phyloP scores from a whole-genome alignment of 108 stramenopile genomes.

The Conticribra weissflogii region DNA sequence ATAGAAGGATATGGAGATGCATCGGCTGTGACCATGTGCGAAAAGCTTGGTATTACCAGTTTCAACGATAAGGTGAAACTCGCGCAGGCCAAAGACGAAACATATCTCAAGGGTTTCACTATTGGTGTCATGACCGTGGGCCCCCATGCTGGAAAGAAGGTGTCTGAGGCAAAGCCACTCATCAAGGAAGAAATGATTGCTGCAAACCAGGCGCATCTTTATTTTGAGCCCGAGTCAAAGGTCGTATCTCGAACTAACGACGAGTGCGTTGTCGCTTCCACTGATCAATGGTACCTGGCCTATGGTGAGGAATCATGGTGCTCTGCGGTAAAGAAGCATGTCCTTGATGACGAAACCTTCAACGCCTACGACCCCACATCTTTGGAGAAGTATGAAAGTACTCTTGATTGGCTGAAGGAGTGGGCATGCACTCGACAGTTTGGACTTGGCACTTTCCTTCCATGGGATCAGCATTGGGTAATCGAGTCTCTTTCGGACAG shows the following conservation, averaged over 20 bases:
- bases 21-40: conserved; percentile 92
- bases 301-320: conserved; percentile 93
- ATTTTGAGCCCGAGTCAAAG: conserved; percentile 95
- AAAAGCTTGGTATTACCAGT: conserved; percentile 94
- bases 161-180: conserved; percentile 94
- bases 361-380: conserved; percentile 85
- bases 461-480: conserved; percentile 97
- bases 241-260: conserved; percentile 96
- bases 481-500: conserved; percentile 97
- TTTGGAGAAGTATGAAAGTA: conserved; percentile 82
- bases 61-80: conserved; percentile 95
- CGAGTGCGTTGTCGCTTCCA: conserved; percentile 97
- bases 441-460: conserved; percentile 95
- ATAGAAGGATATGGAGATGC: conserved; percentile 96
- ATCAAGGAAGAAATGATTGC: conserved; percentile 94
- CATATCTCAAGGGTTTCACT: conserved; percentile 97
- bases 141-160: conserved; percentile 90
- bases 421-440: conserved; percentile 99
- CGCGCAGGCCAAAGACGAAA: conserved; percentile 93
- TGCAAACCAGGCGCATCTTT: conserved; percentile 87
- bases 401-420: conserved; percentile 95
- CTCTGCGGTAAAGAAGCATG: conserved; percentile 80
- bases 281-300: conserved; percentile 99
- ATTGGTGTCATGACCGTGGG: conserved; percentile 95
- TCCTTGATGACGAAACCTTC: conserved; percentile 85